Base-by-base conservation (phyloP, 257 asterid genomes). In the Forsythia viridissima region DNA sequence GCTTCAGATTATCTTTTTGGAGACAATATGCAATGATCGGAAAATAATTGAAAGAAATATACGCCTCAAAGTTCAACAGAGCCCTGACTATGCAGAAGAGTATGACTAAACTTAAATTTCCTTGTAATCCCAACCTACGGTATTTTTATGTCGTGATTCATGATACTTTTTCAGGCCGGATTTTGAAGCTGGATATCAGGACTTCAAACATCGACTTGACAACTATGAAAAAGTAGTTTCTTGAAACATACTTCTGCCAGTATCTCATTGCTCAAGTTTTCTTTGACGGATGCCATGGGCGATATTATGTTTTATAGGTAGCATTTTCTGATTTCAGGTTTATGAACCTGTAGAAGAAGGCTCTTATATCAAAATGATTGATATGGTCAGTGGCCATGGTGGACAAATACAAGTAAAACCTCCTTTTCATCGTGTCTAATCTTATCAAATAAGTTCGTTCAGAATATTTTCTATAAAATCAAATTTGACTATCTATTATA, bases 41-140 rank as follows among this genome's bases (percentile, higher is more conserved):
- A 65, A 90, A 82, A 87, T 96, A 77, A 96, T 96, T 83, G 99
- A 93, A 88, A 90, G 97, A 86, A 96, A 96, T 83, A 96, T 96
- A 87, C 98, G 99, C 16, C 99, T 96, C 89, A 96, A 96, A 90
- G 95, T 96, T 90, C 99, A 96, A 82, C 99, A 96, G 81, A 96
- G 99, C 87, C 98, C 99, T 24, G 99, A 96, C 84, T 96, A 96
- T 82, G 94, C 99, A 15, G 99, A 93, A 89, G 97, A 88, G 99
- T 96, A 88, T 77, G 93, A 21, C 36, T 81, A 57, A 40, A 36
- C 72, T 63, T 20, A 69, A 40, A 75, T 83, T 80, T 89, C 71
- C 71, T 80, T 57, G 65, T 77, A 84, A 74, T 43, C 44, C 67
- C 74, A 42, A 65, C 70, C 36, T 34, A 75, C 34, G 63, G 52